phyloP scores from a whole-genome alignment of 2,329 filamentous ascomycete species.

The Phialocephala subalpina region DNA sequence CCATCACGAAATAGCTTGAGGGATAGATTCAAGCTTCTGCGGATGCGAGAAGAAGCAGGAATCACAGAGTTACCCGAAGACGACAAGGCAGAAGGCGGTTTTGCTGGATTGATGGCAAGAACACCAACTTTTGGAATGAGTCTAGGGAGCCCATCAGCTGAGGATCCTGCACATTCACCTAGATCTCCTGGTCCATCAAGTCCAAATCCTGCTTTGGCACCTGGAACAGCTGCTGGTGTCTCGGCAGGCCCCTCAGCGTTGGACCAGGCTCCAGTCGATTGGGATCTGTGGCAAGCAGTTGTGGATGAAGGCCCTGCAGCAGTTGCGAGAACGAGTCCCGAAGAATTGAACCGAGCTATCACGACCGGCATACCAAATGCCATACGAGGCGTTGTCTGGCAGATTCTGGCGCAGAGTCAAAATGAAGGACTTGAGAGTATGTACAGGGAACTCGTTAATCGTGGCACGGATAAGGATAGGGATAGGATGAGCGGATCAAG shows the following conservation, averaged over 20 bases:
- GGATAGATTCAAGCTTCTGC: constrained; percentile 80
- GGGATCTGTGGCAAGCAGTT: constrained; percentile 97
- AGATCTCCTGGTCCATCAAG: constrained; percentile 42
- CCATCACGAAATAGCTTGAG: constrained; percentile 70
- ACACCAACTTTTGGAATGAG: constrained; percentile 52
- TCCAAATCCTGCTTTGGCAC: constrained; percentile 74
- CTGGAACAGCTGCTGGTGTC: constrained; percentile 85
- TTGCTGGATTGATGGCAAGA: constrained; percentile 50
- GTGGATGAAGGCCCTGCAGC: constrained; percentile 94
- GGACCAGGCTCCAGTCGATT: constrained; percentile 83
- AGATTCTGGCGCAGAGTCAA: constrained; percentile 94
- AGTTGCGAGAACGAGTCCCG: constrained; percentile 85
- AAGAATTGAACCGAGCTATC: constrained; percentile 90
- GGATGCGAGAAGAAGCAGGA: constrained; percentile 76
- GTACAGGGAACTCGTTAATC: constrained; percentile 82
- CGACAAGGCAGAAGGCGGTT: constrained; percentile 43
- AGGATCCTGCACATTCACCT: constrained; percentile 51
- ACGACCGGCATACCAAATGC: constrained; percentile 92
- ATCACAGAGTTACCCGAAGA: constrained; percentile 62
- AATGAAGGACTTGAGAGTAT: constrained; percentile 86
- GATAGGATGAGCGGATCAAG: constrained; percentile 58
- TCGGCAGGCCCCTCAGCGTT: constrained; percentile 77
- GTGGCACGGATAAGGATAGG: constrained; percentile 83
- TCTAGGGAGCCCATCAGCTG: constrained; percentile 51
- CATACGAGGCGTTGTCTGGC: constrained; percentile 98